Percentiles rank a stretch among this genome's conserved stretches.
phyloP scores from a whole-genome alignment of 2,329 filamentous ascomycete genomes.

The Neonectria magnoliae region DNA sequence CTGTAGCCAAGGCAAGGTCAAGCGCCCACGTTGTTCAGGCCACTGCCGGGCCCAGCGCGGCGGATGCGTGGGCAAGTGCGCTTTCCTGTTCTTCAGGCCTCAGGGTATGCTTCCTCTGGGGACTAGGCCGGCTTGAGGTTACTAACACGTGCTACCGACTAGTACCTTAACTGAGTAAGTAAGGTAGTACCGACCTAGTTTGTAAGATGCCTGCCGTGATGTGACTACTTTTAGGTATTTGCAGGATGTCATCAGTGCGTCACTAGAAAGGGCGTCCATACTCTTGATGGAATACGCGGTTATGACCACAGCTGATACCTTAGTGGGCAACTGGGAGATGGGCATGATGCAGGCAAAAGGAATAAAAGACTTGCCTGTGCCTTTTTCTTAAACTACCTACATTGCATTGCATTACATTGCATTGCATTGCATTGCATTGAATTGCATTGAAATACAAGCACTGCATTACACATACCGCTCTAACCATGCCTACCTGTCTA shows the following conservation, averaged over 20 bases:
- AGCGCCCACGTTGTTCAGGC: conserved; percentile 30
- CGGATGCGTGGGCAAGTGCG: conserved; percentile 18
- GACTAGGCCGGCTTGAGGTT: no score
- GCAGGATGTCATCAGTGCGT: conserved; percentile 1
- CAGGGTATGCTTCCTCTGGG: conserved; percentile 9
- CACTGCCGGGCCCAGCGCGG: conserved; percentile 36
- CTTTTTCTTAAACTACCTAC: neutral
- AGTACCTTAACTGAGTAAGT: no score
- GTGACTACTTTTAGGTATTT: no score
- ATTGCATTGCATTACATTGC: conserved; percentile 14
- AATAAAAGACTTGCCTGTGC: neutral
- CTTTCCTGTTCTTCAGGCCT: neutral
- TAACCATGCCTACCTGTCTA: no score
- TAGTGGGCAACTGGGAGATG: neutral
- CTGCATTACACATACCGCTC: neutral
- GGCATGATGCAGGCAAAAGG: no score
- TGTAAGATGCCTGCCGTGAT: no score
- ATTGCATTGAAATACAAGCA: neutral
- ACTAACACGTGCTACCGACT: no score
- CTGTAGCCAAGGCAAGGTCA: conserved; percentile 15
- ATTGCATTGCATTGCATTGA: conserved; percentile 13
- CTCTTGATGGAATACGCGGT: neutral
- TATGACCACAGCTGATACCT: conserved; percentile 1
- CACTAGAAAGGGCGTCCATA: neutral
- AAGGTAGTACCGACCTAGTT: no score